A percentile compares a stretch with the other conserved stretches of the same genome.
phyloP scores from a whole-genome alignment of 441 rosid genomes.

The Syzygium syzygioides region DNA sequence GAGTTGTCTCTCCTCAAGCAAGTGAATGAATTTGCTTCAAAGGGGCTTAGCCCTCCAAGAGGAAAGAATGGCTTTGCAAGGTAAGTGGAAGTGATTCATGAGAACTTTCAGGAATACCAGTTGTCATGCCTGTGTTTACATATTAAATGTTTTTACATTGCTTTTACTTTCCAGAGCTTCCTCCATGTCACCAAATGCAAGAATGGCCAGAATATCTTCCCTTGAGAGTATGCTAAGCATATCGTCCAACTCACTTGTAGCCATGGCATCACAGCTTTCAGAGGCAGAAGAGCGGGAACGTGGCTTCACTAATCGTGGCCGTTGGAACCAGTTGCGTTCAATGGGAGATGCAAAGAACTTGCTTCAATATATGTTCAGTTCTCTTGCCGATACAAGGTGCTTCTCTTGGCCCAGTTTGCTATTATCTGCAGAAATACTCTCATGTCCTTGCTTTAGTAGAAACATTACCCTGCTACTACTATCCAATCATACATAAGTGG shows the following conservation, averaged over 20 bases:
- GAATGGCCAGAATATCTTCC: constrained; percentile 78
- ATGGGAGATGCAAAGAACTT: constrained; percentile 98
- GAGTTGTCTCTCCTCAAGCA: constrained; percentile 87
- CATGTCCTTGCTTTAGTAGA: background rate
- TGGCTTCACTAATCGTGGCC: constrained; percentile 79
- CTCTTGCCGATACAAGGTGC: constrained; percentile 87
- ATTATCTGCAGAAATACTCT: background rate
- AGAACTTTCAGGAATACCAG: background rate
- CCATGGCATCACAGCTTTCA: constrained; percentile 99
- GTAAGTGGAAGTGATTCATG: constrained; percentile 24
- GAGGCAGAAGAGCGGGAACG: constrained; percentile 98
- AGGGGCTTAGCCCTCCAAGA: constrained; percentile 93
- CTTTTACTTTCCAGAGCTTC: constrained; percentile 57
- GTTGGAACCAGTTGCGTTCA: constrained; percentile 96
- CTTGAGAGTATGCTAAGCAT: constrained; percentile 91
- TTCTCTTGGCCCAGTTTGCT: background rate
- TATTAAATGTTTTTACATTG: constrained; percentile 2
- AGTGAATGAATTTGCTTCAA: constrained; percentile 85
- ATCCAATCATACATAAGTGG: background rate
- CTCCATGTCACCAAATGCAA: constrained; percentile 91
- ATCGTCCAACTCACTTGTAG: constrained; percentile 86
- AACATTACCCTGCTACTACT: background rate
- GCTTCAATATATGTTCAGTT: constrained; percentile 91
- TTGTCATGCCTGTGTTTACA: background rate
- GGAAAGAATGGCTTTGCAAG: constrained; percentile 91